Percentiles rank a stretch among this genome's conserved stretches.
Conservation (phyloP, 352 stramenopile species). For the Phytophthora rubi region DNA sequence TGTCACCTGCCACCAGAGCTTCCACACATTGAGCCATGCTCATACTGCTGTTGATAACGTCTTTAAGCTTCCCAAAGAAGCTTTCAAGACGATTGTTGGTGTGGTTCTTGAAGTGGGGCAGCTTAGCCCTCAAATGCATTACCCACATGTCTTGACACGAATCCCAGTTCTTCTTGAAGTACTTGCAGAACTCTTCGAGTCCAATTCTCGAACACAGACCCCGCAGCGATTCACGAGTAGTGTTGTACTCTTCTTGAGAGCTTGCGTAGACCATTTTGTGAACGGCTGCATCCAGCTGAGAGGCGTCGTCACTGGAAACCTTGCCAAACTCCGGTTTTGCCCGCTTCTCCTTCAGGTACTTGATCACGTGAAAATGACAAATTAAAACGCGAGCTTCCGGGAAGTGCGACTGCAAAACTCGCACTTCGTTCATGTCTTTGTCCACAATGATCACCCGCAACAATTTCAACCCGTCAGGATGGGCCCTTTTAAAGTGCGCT, state of each 20-base stretch:
- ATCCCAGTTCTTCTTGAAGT: conserved; percentile 38
- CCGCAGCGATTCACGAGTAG: not conserved
- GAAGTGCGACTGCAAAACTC: no score
- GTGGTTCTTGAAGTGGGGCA: conserved; percentile 36
- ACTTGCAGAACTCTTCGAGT: conserved; percentile 20
- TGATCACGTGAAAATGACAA: no score
- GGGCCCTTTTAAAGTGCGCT: not conserved
- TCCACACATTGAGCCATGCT: not conserved
- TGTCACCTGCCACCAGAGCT: not conserved
- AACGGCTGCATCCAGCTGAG: not conserved
- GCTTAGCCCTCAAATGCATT: conserved; percentile 7
- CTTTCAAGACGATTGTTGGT: conserved; percentile 43
- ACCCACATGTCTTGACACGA: conserved; percentile 28
- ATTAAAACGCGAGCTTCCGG: no score
- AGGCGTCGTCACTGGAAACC: not conserved
- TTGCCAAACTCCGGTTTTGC: not conserved
- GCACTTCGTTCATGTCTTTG: not conserved
- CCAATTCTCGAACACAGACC: not conserved
- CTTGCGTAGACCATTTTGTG: conserved; percentile 1
- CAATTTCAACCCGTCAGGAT: no score
- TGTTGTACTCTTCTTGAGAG: not conserved
- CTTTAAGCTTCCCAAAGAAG: conserved; percentile 17
- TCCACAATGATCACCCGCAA: not conserved
- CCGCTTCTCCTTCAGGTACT: conserved; percentile 17
- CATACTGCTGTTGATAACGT: not conserved